Evolutionary conservation across 2,329 filamentous ascomycete genomes (phyloP).

Genomic region (Talaromyces sp.): DNA sequence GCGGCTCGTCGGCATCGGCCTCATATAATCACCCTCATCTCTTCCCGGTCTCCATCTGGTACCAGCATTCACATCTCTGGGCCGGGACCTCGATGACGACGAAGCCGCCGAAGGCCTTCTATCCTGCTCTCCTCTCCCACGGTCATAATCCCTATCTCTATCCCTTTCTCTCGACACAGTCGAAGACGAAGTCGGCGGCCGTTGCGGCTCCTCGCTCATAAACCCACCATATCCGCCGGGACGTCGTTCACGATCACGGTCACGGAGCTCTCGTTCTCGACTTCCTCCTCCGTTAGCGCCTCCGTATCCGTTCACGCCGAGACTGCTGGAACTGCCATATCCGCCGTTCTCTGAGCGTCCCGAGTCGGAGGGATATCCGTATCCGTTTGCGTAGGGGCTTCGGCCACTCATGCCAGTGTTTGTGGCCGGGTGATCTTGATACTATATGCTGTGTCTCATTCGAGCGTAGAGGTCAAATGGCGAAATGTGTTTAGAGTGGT

Average conservation of each 20-base stretch:
- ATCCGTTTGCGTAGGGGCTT: constrained; percentile 34
- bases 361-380: constrained; percentile 34
- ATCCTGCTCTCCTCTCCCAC: constrained; percentile 25
- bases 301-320: constrained; percentile 34
- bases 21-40: constrained; percentile 26
- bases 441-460: not conserved
- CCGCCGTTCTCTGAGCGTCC: constrained; percentile 33
- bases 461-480: not conserved
- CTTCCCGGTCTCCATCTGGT: constrained; percentile 26
- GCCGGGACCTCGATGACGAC: constrained; percentile 35
- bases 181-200: constrained; percentile 26
- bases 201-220: constrained; percentile 31
- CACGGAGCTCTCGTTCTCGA: constrained; percentile 28
- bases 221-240: constrained; percentile 47
- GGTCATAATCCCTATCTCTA: constrained; percentile 11
- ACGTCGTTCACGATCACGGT: constrained; percentile 31
- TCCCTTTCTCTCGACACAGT: constrained; percentile 27
- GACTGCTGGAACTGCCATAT: constrained; percentile 30
- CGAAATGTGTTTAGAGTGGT: not conserved
- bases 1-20: constrained; percentile 21
- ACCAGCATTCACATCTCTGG: constrained; percentile 30
- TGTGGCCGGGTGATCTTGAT: not conserved
- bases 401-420: constrained; percentile 21
- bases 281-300: constrained; percentile 21
- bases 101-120: constrained; percentile 25